These are phyloP conservation scores for Phytophthora kernoviae DNA, from an alignment of 352 stramenopile genomes.

Conservation along the genomic window DNA sequence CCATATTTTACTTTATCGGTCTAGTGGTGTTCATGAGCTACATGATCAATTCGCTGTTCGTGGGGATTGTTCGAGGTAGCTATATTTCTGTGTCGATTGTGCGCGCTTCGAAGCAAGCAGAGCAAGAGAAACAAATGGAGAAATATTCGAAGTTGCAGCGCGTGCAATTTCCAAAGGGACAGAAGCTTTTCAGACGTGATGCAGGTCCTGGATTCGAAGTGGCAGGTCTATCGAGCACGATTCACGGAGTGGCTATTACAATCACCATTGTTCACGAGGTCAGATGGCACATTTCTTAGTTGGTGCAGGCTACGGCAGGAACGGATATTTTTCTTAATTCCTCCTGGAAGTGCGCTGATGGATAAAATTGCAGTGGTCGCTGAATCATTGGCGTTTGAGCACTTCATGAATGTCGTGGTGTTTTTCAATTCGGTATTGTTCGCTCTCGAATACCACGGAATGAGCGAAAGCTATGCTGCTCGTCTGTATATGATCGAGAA, in stretches of 20 bases:
- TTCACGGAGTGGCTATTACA: conserved; percentile 37
- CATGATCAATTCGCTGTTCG: conserved; percentile 85
- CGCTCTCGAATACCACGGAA: conserved; percentile 79
- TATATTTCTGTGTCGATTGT: conserved; percentile 75
- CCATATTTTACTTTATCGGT: conserved; percentile 82
- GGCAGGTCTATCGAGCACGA: conserved; percentile 25
- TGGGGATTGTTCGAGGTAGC: conserved; percentile 82
- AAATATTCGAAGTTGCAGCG: conserved; percentile 57
- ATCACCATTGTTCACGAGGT: conserved; percentile 59
- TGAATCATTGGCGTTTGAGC: conserved; percentile 70
- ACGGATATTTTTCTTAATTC: conserved; percentile 68
- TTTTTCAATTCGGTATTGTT: conserved; percentile 80
- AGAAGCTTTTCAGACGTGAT: conserved; percentile 64
- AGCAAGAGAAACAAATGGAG: conserved; percentile 34
- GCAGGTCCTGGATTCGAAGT: conserved; percentile 44
- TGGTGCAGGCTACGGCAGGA: conserved; percentile 63
- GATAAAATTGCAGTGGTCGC: conserved; percentile 52
- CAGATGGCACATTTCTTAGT: conserved; percentile 62
- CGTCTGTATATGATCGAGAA: conserved; percentile 71
- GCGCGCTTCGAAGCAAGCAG: conserved; percentile 28
- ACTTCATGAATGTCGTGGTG: conserved; percentile 79
- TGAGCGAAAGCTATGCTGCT: conserved; percentile 57
- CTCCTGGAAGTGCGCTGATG: conserved; percentile 53
- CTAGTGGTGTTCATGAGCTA: conserved; percentile 86
- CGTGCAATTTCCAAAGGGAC: conserved; percentile 61